phyloP scores from a whole-genome alignment of 768 basidiomycete genomes.

The Gelatoporia subvermispora region DNA sequence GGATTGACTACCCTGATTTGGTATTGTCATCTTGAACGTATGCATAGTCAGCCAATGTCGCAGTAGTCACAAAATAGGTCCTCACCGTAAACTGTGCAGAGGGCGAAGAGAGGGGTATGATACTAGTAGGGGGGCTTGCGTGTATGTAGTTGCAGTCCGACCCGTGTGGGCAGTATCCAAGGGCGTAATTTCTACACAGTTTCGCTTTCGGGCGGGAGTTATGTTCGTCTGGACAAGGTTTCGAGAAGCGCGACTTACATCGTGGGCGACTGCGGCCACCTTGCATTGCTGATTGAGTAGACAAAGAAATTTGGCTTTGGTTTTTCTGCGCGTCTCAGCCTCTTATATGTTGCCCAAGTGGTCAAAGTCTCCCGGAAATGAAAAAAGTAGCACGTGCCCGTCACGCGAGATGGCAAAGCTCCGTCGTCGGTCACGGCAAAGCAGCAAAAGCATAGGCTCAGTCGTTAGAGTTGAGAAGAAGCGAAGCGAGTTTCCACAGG shows the following conservation, averaged over 20 bases:
- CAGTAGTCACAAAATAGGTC: too few species aligned
- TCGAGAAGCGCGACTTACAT: conserved; percentile 8
- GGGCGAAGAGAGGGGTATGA: too few species aligned
- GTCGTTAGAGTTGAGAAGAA: background rate
- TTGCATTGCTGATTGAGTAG: conserved; percentile 4
- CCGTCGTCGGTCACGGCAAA: conserved; percentile 3
- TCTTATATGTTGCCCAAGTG: conserved; percentile 15
- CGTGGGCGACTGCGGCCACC: conserved; percentile 10
- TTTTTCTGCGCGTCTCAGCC: conserved; percentile 10
- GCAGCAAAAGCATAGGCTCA: conserved; percentile 11
- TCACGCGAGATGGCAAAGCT: conserved; percentile 18
- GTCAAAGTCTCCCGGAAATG: conserved; percentile 13
- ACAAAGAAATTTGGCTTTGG: background rate
- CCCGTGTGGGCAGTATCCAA: conserved; percentile 34
- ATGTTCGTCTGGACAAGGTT: background rate
- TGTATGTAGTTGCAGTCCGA: conserved; percentile 36
- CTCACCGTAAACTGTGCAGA: too few species aligned
- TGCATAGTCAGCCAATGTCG: too few species aligned
- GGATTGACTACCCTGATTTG: too few species aligned
- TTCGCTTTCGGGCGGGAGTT: conserved; percentile 23
- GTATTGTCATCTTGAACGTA: too few species aligned
- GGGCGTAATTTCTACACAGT: conserved; percentile 32
- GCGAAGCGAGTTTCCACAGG: too few species aligned
- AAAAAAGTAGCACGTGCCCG: conserved; percentile 15
- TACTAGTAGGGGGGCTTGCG: conserved; percentile 5